Evolutionary conservation across 208 protist genomes (phyloP).

Genomic region (Trypanosoma conorhini): DNA sequence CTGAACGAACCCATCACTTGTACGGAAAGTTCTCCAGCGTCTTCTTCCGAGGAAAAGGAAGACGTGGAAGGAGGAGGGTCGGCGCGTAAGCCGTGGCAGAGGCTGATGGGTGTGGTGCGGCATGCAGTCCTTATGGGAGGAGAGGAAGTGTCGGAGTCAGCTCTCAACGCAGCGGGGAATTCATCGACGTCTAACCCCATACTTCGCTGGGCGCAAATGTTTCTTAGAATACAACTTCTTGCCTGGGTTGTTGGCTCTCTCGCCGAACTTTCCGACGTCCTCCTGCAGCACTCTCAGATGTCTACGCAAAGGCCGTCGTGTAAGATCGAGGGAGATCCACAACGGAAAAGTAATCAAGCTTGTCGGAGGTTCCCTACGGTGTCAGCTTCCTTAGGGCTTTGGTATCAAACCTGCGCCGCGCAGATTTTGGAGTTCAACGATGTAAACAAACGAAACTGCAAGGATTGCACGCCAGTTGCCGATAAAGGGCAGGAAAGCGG

Average conservation of each 20-base stretch:
- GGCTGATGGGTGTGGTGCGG: slow-evolving; percentile 18
- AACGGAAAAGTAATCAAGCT: neutral
- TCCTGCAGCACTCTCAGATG: neutral
- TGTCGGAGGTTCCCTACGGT: neutral
- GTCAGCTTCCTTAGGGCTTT: slow-evolving; percentile 20
- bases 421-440: slow-evolving; percentile 2
- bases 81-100: slow-evolving; percentile 10
- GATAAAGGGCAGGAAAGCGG: neutral
- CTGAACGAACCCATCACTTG: slow-evolving; percentile 1
- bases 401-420: slow-evolving; percentile 25
- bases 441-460: neutral
- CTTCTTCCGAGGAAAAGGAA: neutral
- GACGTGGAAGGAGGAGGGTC: neutral
- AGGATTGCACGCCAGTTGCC: neutral
- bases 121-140: neutral
- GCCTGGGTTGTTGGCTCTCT: slow-evolving; percentile 34
- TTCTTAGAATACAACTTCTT: slow-evolving; percentile 29
- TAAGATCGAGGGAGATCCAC: neutral
- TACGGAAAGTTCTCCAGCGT: neutral
- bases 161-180: neutral
- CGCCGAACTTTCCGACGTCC: slow-evolving; percentile 22
- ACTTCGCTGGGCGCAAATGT: slow-evolving; percentile 15
- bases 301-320: neutral
- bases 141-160: neutral
- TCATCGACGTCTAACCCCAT: neutral